Percentiles rank a stretch among this genome's conserved stretches.
These are phyloP conservation scores for Basidiobolus meristosporus DNA, from an alignment of 371 early-diverging fungal species.

Conservation along the genomic window DNA sequence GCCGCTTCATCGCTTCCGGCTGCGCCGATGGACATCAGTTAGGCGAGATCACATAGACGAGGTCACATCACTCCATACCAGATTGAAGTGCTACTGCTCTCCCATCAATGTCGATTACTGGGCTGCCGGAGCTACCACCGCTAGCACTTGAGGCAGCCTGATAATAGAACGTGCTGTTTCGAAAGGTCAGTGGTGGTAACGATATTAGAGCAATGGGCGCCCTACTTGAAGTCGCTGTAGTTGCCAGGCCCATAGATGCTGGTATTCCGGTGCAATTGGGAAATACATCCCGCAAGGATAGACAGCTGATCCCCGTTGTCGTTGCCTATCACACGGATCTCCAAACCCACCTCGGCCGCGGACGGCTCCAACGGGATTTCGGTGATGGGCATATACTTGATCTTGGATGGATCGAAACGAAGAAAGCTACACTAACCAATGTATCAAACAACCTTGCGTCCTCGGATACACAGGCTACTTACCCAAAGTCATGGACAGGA, in stretches of 20 bases:
- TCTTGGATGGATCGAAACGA: slow-evolving; percentile 53
- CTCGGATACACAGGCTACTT: slow-evolving; percentile 10
- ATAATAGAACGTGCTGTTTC: slow-evolving; percentile 39
- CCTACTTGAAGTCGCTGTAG: slow-evolving; percentile 38
- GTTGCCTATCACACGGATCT: slow-evolving; percentile 65
- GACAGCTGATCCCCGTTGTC: slow-evolving; percentile 66
- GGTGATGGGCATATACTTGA: slow-evolving; percentile 45
- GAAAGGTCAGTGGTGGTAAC: no score
- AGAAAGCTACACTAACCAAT: slow-evolving; percentile 19
- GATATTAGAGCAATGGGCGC: no score
- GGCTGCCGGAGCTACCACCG: slow-evolving; percentile 72
- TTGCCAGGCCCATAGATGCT: slow-evolving; percentile 43
- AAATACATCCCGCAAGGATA: slow-evolving; percentile 55
- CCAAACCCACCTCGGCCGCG: slow-evolving; percentile 52
- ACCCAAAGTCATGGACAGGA: slow-evolving; percentile 84
- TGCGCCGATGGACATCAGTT: not conserved
- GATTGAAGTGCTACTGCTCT: slow-evolving; percentile 84
- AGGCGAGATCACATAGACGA: not conserved
- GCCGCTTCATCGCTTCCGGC: slow-evolving; percentile 55
- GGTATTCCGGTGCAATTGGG: slow-evolving; percentile 49
- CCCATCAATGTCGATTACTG: slow-evolving; percentile 82
- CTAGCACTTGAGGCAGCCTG: slow-evolving; percentile 62
- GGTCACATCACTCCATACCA: slow-evolving; percentile 14
- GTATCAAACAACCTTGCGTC: not conserved
- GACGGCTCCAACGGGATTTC: slow-evolving; percentile 50